phyloP scores from a whole-genome alignment of 331 rosid genomes.

The Pyracantha coccinea region DNA sequence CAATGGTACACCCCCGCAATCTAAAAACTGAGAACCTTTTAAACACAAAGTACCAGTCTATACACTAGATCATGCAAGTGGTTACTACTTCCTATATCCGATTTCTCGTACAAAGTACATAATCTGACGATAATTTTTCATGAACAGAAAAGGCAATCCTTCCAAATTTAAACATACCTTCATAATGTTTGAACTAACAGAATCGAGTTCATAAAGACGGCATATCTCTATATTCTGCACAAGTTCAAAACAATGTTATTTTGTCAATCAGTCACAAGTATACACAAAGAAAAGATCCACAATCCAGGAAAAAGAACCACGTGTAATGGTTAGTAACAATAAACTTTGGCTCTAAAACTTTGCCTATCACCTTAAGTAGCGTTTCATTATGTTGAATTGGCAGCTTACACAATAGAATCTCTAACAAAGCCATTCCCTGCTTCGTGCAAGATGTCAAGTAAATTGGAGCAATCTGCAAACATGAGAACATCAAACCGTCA shows the following conservation, averaged over 20 bases:
- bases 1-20: constrained; percentile 87
- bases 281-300: constrained; percentile 1
- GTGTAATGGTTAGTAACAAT: background rate
- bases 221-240: constrained; percentile 90
- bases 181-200: constrained; percentile 68
- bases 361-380: constrained; percentile 66
- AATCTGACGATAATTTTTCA: background rate
- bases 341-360: constrained; percentile 2
- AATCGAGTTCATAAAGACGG: constrained; percentile 72
- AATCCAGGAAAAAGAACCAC: background rate
- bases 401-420: constrained; percentile 63
- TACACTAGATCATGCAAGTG: background rate
- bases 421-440: constrained; percentile 89
- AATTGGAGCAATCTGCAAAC: constrained; percentile 89
- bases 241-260: constrained; percentile 1
- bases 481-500: constrained; percentile 16
- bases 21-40: constrained; percentile 30
- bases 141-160: background rate
- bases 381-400: constrained; percentile 58
- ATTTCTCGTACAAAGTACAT: background rate
- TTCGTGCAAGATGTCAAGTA: constrained; percentile 84
- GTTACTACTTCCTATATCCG: background rate
- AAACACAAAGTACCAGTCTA: background rate
- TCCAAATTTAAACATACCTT: constrained; percentile 39
- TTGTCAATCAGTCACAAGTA: constrained; percentile 19